Evolutionary conservation across 1,139 yeast species (phyloP).

Genomic region (Saccharomycopsis crataegensis): DNA sequence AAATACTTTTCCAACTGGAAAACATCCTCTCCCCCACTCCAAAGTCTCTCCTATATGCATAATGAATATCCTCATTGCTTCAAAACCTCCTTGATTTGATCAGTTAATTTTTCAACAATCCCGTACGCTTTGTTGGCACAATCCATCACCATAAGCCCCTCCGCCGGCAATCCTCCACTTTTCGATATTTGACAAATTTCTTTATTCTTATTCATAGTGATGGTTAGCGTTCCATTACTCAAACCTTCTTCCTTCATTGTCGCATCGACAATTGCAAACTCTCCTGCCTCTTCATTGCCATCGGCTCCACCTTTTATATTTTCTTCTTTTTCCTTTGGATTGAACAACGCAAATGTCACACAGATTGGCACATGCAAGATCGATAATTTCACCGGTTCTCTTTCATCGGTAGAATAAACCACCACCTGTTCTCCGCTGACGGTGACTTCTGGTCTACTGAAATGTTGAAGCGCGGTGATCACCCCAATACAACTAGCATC

Average conservation of each 20-base stretch:
- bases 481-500: conserved; percentile 91
- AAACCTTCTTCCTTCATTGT: conserved; percentile 68
- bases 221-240: conserved; percentile 72
- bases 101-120: conserved; percentile 58
- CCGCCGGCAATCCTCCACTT: conserved; percentile 85
- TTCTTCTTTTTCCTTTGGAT: conserved; percentile 55
- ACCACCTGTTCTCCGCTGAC: conserved; percentile 64
- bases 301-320: conserved; percentile 28
- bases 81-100: conserved; percentile 49
- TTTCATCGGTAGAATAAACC: conserved; percentile 64
- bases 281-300: conserved; percentile 33
- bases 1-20: no score
- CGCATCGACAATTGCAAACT: conserved; percentile 69
- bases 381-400: conserved; percentile 82
- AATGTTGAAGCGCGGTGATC: conserved; percentile 77
- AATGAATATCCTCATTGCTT: no score
- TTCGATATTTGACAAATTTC: conserved; percentile 87
- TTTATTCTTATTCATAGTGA: conserved; percentile 81
- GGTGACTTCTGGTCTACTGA: conserved; percentile 74
- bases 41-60: no score
- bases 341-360: conserved; percentile 81
- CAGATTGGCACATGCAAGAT: conserved; percentile 86
- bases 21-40: no score
- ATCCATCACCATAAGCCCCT: conserved; percentile 60
- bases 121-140: conserved; percentile 62